Evolutionary conservation across 202 grass and related monocot genomes (phyloP), one percentile per base, ranked within the genome.

Genomic region (Tripidium arundinaceum): DNA sequence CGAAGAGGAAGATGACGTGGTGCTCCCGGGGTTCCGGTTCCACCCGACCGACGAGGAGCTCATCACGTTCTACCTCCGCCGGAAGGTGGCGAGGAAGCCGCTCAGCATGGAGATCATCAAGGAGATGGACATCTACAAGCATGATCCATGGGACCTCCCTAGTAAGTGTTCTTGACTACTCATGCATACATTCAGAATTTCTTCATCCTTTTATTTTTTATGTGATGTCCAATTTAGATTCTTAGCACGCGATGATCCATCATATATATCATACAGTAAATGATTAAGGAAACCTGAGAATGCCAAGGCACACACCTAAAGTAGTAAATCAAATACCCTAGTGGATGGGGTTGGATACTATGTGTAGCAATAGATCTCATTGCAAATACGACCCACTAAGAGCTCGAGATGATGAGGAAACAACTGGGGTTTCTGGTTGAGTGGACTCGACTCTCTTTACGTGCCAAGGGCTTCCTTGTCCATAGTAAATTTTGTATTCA

Each of bases 1-100:
- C 10, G 78, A 59, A 21, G 78, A 80, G 7, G 87, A 87, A 15
- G 92, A 91, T 7, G 83, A 91, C 8, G 65, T 76, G 28, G 72
- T 79, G 88, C 90, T 99, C 18, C 96, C 96, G 1, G 96, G 96
- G 25, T 99, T 91, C 86, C 76, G 96, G 60, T 99, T 99, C 75
- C 92, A 99, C 70, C 96, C 96, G 0, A 99, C 96, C 4, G 96
- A 99, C 73, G 90, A 99, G 68, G 96, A 99, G 76, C 96, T 99
- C 21, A 83, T 99, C 33, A 77, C 82, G 19, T 99, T 96, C 84
- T 99, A 96, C 79, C 92, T 99, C 62, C 87, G 62, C 6, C 79
- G 92, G 34, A 99, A 99, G 82, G 83, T 96, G 18, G 77, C 82
- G 13, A 99, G 80, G 85, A 99, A 96, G 75, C 24, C 62, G 2